A percentile compares a stretch with the other conserved stretches of the same genome.
Conservation (phyloP, 768 basidiomycete species). For the Auriculariales sp. region DNA sequence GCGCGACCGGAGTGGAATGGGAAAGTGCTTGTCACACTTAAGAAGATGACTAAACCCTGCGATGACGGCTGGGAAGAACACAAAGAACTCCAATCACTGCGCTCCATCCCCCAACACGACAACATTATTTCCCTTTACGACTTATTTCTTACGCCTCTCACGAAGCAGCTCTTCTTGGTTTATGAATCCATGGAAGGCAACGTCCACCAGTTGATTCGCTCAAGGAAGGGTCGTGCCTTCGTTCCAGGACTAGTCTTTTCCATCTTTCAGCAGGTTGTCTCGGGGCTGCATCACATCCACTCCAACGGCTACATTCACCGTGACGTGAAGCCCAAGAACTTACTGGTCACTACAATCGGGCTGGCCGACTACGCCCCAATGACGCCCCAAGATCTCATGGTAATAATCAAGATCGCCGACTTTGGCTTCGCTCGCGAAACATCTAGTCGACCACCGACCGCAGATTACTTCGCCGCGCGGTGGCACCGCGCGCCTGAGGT, state of each 20-base stretch:
- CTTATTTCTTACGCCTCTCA: slow-evolving; percentile 90
- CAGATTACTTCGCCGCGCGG: slow-evolving; percentile 96
- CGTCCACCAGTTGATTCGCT: slow-evolving; percentile 96
- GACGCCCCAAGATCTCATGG: slow-evolving; percentile 84
- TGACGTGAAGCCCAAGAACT: slow-evolving; percentile 99
- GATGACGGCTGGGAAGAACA: slow-evolving; percentile 98
- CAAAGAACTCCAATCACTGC: slow-evolving; percentile 82
- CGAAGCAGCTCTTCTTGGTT: slow-evolving; percentile 96
- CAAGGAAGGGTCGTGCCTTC: slow-evolving; percentile 84
- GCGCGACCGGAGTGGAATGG: slow-evolving; percentile 88
- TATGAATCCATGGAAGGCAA: slow-evolving; percentile 99
- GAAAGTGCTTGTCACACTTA: slow-evolving; percentile 90
- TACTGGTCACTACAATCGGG: slow-evolving; percentile 97
- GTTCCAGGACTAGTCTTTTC: slow-evolving; percentile 94
- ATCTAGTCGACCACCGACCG: slow-evolving; percentile 78
- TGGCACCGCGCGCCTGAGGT: slow-evolving; percentile 99
- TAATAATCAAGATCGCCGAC: slow-evolving; percentile 95
- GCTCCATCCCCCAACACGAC: slow-evolving; percentile 85
- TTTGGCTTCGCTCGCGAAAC: slow-evolving; percentile 94
- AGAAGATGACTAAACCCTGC: slow-evolving; percentile 97
- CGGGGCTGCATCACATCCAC: slow-evolving; percentile 89
- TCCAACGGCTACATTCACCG: slow-evolving; percentile 90
- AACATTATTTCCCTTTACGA: slow-evolving; percentile 99
- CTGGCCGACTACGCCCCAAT: slow-evolving; percentile 80
- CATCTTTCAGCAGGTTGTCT: slow-evolving; percentile 84